Base-by-base conservation (phyloP, 805 yeast genomes). In the Ogataea thermomethanolica region DNA sequence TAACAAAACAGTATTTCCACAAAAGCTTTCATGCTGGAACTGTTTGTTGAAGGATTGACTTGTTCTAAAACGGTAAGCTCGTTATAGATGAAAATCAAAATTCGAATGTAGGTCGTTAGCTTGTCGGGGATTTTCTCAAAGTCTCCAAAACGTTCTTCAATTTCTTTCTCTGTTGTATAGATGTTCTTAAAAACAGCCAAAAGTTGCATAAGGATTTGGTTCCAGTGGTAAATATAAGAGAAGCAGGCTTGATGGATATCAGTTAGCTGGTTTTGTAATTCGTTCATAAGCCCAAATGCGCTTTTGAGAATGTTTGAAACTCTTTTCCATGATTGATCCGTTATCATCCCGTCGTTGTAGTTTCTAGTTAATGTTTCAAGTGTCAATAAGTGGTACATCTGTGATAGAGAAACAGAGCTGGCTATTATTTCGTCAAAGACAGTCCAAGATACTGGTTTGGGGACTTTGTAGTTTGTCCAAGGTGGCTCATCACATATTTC, bases 81-180 rank as follows among this genome's bases (percentile, higher is more conserved):
- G 25, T 55, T 55, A 29, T 55, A 34, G 17, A 54, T 48, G 33
- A 48, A 56, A 2, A 58, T 37, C 11, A 53, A 13, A 9, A 58
- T 56, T 17, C 48, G 55, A 13, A 46, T 37, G 37, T 39, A 58
- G 1, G 44, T 45, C 3, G 43, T 34, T 14, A 53, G 38, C 32
- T 41, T 46, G 7, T 49, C 49, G 7, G 61, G 61, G n/a, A 55
- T 27, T 11, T 53, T 40, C n/a, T 55, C 55, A 35, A 56, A 53
- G 12, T 46, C 45, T 2, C 59, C 60, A 37, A 50, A 50, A 6
- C 43, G 44, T 1, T 43, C 21, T 24, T 49, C 53, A 7, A 58
- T 41, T 14, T 55, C 55, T 7, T 33, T 20, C n/a, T 43, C 39
- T 1, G 54, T 49, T 2, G 28, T 13, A 35, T 44, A 40, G 8